These are phyloP conservation scores for Pythium chondricola DNA, from an alignment of 352 stramenopile genomes.

Conservation along the genomic window DNA sequence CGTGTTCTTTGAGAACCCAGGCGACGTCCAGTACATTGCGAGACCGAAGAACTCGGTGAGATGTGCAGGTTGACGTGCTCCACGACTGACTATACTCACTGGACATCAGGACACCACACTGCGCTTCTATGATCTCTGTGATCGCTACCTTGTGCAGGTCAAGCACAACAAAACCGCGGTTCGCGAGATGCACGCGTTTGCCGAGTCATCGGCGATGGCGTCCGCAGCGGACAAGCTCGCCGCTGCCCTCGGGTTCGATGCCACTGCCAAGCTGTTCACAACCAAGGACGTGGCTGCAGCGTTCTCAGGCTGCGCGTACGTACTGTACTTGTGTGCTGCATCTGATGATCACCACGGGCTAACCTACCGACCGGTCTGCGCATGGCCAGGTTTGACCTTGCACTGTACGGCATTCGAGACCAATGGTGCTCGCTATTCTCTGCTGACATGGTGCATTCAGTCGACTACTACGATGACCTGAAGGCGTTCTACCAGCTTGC, in stretches of 20 bases:
- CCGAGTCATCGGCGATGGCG: constrained; percentile 27
- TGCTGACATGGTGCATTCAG: constrained; percentile 27
- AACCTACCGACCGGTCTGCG: too few species aligned
- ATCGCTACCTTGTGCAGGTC: constrained; percentile 46
- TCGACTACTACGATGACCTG: constrained; percentile 66
- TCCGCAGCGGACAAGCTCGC: constrained; percentile 23
- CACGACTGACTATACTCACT: too few species aligned
- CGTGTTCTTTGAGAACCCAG: constrained; percentile 53
- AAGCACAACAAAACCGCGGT: constrained; percentile 44
- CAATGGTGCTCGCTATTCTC: constrained; percentile 64
- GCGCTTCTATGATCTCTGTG: constrained; percentile 68
- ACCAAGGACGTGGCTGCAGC: constrained; percentile 34
- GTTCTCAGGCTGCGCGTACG: constrained; percentile 62
- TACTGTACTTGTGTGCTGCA: neutral
- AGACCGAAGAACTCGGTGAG: constrained; percentile 23
- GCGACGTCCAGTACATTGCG: constrained; percentile 41
- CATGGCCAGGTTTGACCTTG: constrained; percentile 56
- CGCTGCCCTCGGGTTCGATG: constrained; percentile 28
- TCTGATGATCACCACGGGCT: too few species aligned
- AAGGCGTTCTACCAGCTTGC: constrained; percentile 64
- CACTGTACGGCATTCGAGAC: constrained; percentile 37
- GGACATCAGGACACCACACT: constrained; percentile 36
- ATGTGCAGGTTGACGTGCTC: too few species aligned
- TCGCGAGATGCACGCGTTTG: constrained; percentile 33
- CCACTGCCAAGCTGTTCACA: constrained; percentile 13